Percentiles rank a stretch among this genome's conserved stretches.
These are phyloP conservation scores for Lachnellula arida DNA, from an alignment of 2,329 filamentous ascomycete species.

Conservation along the genomic window DNA sequence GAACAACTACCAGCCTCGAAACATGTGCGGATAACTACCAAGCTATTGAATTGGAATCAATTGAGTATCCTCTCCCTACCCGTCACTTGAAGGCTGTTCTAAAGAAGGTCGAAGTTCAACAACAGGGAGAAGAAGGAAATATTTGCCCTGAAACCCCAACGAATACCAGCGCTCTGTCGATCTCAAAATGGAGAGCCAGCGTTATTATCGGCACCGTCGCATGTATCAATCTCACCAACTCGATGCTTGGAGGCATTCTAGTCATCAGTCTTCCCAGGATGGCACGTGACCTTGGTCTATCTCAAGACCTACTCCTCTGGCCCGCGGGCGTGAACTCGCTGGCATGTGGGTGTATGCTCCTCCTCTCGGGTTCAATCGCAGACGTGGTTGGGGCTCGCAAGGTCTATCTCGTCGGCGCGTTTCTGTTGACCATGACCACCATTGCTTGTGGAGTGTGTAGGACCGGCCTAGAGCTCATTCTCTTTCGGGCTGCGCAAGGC, in stretches of 20 bases:
- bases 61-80: conserved; percentile 3
- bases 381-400: conserved; percentile 43
- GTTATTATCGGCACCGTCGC: conserved; percentile 17
- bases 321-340: conserved; percentile 27
- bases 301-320: conserved; percentile 31
- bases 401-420: conserved; percentile 41
- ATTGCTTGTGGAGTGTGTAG: conserved; percentile 37
- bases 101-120: neutral
- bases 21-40: neutral
- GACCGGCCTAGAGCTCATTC: conserved; percentile 38
- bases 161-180: no score
- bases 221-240: conserved; percentile 27
- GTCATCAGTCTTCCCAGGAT: conserved; percentile 40
- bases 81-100: neutral
- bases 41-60: conserved; percentile 11
- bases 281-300: conserved; percentile 33
- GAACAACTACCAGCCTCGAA: no score
- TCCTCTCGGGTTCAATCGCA: conserved; percentile 44
- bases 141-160: no score
- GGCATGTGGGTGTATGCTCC: conserved; percentile 41
- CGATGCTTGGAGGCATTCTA: conserved; percentile 33
- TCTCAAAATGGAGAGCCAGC: conserved; percentile 8
- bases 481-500: conserved; percentile 41
- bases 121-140: neutral
- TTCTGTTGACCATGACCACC: conserved; percentile 39